A percentile compares a stretch with the other conserved stretches of the same genome.
phyloP scores from a whole-genome alignment of 2,329 filamentous ascomycete genomes.

The Calonectria pseudoreteaudii region DNA sequence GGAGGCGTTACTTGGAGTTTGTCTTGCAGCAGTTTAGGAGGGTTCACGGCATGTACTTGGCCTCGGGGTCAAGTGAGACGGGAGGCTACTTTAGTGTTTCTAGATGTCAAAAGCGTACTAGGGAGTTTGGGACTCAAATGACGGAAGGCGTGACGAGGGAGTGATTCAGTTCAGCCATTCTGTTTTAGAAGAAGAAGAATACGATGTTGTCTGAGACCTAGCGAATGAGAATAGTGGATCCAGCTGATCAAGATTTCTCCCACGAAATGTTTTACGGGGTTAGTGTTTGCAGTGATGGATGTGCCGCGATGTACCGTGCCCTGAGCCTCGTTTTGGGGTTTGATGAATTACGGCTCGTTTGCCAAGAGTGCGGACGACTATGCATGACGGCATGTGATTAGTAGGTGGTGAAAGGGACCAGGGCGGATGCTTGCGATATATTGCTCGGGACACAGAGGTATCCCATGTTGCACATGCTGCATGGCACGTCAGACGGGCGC shows the following conservation, averaged over 20 bases:
- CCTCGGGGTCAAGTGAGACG: neutral
- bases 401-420: neutral
- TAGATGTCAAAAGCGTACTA: slow-evolving; percentile 9
- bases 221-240: neutral
- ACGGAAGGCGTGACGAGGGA: neutral
- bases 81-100: slow-evolving; percentile 11
- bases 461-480: neutral
- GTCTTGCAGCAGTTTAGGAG: slow-evolving; percentile 7
- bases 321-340: neutral
- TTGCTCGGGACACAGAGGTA: neutral
- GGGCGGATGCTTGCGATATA: slow-evolving; percentile 2
- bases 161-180: neutral
- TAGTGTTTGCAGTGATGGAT: too few relatives aligned
- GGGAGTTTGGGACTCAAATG: neutral
- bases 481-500: neutral
- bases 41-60: neutral
- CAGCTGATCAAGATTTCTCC: neutral
- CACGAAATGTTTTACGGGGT: neutral
- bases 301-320: neutral
- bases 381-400: neutral
- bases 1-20: slow-evolving; percentile 39
- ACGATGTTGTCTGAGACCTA: neutral
- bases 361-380: neutral
- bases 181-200: neutral
- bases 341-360: neutral